Percentiles rank a stretch among this genome's conserved stretches.
phyloP scores from a whole-genome alignment of 208 protist genomes.

The Leishmania tropica region DNA sequence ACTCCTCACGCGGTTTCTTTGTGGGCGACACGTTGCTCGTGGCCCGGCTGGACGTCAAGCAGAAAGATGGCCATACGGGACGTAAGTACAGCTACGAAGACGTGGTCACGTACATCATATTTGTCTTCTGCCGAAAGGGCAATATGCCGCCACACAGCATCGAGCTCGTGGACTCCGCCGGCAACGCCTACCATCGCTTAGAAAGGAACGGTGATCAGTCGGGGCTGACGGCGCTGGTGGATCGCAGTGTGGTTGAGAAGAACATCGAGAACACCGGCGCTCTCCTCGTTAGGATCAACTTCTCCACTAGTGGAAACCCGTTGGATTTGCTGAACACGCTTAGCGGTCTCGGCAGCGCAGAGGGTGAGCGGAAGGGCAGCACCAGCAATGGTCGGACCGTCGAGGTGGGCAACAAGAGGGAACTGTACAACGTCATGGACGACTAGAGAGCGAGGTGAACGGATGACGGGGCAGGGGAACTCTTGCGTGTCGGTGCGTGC shows the following conservation, averaged over 20 bases:
- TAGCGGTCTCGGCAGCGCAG: conserved; percentile 1
- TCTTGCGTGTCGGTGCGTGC: background rate
- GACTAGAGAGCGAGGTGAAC: conserved; percentile 20
- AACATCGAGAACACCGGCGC: conserved; percentile 36
- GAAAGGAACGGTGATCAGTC: conserved; percentile 1
- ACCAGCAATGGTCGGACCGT: background rate
- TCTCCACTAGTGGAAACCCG: conserved; percentile 59
- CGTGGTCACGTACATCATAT: conserved; percentile 64
- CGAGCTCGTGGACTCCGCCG: conserved; percentile 52
- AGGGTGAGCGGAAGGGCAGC: background rate
- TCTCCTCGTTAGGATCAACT: conserved; percentile 52
- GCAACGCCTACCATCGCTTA: conserved; percentile 27
- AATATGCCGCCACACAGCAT: conserved; percentile 74
- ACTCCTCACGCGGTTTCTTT: conserved; percentile 65
- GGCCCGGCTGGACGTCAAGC: conserved; percentile 43
- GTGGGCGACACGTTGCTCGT: conserved; percentile 30
- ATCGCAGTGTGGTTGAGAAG: conserved; percentile 35
- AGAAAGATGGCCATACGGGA: conserved; percentile 33
- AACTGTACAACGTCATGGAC: too few relatives aligned
- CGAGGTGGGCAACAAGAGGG: too few relatives aligned
- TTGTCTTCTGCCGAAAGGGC: conserved; percentile 75
- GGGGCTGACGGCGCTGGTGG: conserved; percentile 53
- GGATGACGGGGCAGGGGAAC: too few relatives aligned
- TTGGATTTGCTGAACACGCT: conserved; percentile 57
- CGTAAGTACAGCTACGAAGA: conserved; percentile 36